Percentiles rank a stretch among this genome's conserved stretches.
Evolutionary conservation across 345 rosid species (phyloP).

Genomic region (Orychophragmus violaceus): DNA sequence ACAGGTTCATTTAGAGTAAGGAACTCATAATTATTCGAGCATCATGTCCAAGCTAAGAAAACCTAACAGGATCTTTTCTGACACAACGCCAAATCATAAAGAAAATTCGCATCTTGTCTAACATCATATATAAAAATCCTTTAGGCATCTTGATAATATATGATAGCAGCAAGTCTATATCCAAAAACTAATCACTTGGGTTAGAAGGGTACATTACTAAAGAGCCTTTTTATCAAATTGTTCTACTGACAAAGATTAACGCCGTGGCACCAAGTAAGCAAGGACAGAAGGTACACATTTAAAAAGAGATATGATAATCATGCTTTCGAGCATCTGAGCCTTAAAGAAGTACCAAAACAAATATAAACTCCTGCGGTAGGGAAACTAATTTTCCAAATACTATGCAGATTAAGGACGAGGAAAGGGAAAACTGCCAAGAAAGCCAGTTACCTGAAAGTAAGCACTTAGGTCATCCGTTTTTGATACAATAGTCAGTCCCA

Average conservation of each 20-base stretch:
- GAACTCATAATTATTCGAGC: conserved; percentile 1
- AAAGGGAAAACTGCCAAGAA: conserved; percentile 13
- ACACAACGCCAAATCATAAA: neutral
- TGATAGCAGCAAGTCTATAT: conserved; percentile 7
- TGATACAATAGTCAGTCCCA: conserved; percentile 45
- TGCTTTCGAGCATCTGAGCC: conserved; percentile 13
- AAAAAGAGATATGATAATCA: neutral
- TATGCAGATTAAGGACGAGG: conserved; percentile 4
- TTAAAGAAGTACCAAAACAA: conserved; percentile 1
- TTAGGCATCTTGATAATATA: conserved; percentile 8
- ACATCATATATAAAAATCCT: conserved; percentile 4
- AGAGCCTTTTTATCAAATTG: neutral
- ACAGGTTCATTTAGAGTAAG: conserved; percentile 5
- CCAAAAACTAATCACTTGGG: conserved; percentile 5
- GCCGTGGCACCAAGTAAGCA: conserved; percentile 12
- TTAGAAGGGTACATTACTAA: neutral
- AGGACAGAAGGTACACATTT: neutral
- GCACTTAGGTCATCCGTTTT: conserved; percentile 55
- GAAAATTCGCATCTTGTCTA: neutral
- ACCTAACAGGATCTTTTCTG: conserved; percentile 4
- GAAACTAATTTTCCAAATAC: neutral
- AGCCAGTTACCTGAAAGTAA: conserved; percentile 55
- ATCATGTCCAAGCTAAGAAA: conserved; percentile 13
- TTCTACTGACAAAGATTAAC: conserved; percentile 4
- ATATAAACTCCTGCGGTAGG: neutral